Percentiles rank a stretch among this genome's conserved stretches.
phyloP scores from a whole-genome alignment of 345 rosid genomes.

The Populus tremula region DNA sequence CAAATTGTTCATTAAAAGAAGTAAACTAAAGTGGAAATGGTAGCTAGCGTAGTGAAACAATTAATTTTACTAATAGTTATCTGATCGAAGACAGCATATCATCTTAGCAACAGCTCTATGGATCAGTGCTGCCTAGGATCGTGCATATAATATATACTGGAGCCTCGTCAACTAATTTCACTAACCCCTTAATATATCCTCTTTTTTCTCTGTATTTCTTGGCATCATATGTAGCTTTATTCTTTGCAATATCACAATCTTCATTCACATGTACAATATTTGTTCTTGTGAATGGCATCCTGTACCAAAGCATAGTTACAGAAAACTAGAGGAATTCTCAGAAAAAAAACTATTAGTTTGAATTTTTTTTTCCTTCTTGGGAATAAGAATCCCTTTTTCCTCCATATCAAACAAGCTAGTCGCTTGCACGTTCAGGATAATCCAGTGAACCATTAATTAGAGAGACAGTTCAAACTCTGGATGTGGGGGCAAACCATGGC shows the following conservation, averaged over 20 bases:
- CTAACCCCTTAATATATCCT: not conserved
- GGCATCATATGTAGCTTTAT: not conserved
- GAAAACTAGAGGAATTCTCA: not conserved
- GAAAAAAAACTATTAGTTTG: not conserved
- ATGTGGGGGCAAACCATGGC: too few relatives aligned
- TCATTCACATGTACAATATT: not conserved
- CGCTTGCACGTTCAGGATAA: too few relatives aligned
- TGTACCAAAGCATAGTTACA: not conserved
- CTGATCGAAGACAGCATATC: not conserved
- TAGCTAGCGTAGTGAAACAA: not conserved
- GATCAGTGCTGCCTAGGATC: slow-evolving; percentile 52
- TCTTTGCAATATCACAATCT: not conserved
- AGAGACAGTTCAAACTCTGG: too few relatives aligned
- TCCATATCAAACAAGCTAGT: not conserved
- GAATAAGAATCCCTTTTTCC: not conserved
- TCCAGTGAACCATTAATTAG: too few relatives aligned
- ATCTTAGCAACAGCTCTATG: slow-evolving; percentile 22
- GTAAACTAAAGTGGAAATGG: not conserved
- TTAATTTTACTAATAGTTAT: not conserved
- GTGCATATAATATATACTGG: slow-evolving; percentile 15
- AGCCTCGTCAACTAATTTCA: not conserved
- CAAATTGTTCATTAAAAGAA: slow-evolving; percentile 11
- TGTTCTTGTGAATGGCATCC: not conserved
- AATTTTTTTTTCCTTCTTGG: not conserved
- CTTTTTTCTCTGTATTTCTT: not conserved